Evolutionary conservation across 73 alveolate genomes (phyloP), one percentile per base, ranked within the genome.

Genomic region (Tetrahymena malaccensis): DNA sequence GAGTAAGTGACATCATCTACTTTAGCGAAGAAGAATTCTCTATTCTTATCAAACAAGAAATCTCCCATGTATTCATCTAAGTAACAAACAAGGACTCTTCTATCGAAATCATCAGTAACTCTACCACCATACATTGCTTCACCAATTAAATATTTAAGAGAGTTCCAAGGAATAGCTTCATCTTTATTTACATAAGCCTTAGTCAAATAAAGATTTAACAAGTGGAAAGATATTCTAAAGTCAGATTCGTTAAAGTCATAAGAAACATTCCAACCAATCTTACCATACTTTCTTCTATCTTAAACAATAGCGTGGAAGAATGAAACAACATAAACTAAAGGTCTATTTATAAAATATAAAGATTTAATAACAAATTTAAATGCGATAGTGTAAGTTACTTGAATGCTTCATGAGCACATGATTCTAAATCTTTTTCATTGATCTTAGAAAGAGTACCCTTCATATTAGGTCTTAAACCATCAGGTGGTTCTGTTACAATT

Each of bases 101-200:
- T 99, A 96, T 98, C 99, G 97, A 96, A 98, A 96, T 97, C 99
- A 98, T 98, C 99, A 27, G 99, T 98, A 85, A 98, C 99, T 96
- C 99, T 98, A 33, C 99, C 99, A 35, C 99, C 99, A 95, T 98
- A 98, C 99, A 98, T 98, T 94, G 99, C 99, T 96, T 98, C 99
- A 70, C 89, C 89, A 70, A 70, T 70, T 94, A 99, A 97, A 95
- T 98, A 98, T 96, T 97, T 98, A 85, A 98, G 97, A 22, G 99
- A 97, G 37, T 97, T 98, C 99, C 99, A 98, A 55, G 99, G 99
- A 17, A 98, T 96, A 17, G 98, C 96, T 55, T 98, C 99, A 96
- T 98, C 99, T 34, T 96, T 96, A 11, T 98, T 98, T 33, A 84
- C 96, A 94, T 50, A 94, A 11, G 99, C 99, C 97, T 98, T 98